phyloP scores from a whole-genome alignment of 805 yeast species.

The Priceomyces haplophilus region DNA sequence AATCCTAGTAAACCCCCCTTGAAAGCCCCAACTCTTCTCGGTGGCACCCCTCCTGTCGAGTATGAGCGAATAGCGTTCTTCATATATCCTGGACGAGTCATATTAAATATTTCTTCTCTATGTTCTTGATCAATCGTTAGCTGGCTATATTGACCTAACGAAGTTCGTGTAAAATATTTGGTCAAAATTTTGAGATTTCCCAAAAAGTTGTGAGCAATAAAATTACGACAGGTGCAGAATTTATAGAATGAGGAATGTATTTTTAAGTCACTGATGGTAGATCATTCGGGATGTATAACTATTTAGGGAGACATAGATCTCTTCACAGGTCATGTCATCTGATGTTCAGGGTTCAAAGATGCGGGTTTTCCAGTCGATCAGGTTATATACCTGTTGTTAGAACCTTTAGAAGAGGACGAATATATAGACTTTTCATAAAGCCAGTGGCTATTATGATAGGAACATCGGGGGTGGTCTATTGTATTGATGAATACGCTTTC shows the following conservation, averaged over 20 bases:
- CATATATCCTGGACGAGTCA: constrained; percentile 1
- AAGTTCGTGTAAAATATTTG: background rate
- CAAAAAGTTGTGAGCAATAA: background rate
- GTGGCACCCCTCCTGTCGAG: constrained; percentile 24
- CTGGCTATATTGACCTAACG: background rate
- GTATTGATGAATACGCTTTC: constrained; percentile 16
- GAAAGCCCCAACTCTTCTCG: constrained; percentile 39
- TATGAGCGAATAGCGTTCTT: constrained; percentile 24
- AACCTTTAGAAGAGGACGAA: background rate
- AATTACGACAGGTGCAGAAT: background rate
- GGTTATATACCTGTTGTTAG: background rate
- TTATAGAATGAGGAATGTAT: background rate
- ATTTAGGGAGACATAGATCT: background rate
- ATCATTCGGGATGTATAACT: background rate
- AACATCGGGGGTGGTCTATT: constrained; percentile 10
- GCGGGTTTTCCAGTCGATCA: background rate
- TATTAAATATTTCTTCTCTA: background rate
- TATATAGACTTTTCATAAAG: constrained; percentile 1
- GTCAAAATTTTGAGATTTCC: background rate
- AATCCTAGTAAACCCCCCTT: constrained; percentile 68
- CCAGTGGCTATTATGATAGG: constrained; percentile 6
- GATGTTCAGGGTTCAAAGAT: background rate
- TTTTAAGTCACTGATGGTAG: too few species aligned
- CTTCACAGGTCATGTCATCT: background rate
- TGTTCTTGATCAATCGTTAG: too few species aligned